Percentiles rank a stretch among this genome's conserved stretches.
phyloP scores from a whole-genome alignment of 352 stramenopile genomes.

The Plasmopara viticola region DNA sequence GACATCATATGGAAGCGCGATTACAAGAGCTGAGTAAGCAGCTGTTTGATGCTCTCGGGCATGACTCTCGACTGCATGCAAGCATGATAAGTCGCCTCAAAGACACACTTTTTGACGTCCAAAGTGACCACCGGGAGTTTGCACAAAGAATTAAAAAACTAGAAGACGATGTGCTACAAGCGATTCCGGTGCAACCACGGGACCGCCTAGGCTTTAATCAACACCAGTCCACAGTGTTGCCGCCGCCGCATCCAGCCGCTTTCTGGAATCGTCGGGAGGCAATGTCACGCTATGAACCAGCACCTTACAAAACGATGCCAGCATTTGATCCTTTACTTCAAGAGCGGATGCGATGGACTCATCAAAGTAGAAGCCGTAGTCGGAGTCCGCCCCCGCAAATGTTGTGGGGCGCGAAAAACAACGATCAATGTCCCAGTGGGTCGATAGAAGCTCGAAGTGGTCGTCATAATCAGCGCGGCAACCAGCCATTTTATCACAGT shows the following conservation, averaged over 20 bases:
- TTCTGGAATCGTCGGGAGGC: conserved; percentile 7
- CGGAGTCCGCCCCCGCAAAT: conserved; percentile 27
- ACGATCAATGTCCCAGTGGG: not conserved
- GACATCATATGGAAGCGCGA: conserved; percentile 24
- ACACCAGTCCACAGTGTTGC: conserved; percentile 3
- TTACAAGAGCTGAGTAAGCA: conserved; percentile 31
- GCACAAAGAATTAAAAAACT: conserved; percentile 21
- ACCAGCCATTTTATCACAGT: no score
- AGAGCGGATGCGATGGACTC: conserved; percentile 16
- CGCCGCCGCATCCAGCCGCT: conserved; percentile 4
- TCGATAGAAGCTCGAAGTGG: conserved; percentile 6
- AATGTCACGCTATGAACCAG: conserved; percentile 24
- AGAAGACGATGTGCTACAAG: conserved; percentile 24
- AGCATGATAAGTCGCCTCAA: conserved; percentile 43
- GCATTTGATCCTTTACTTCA: conserved; percentile 10
- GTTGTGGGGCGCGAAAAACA: no score
- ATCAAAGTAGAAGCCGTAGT: conserved; percentile 15
- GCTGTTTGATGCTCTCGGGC: conserved; percentile 35
- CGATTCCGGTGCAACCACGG: conserved; percentile 7
- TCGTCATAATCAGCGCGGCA: conserved; percentile 2
- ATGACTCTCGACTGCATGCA: conserved; percentile 36
- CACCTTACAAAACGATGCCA: conserved; percentile 8
- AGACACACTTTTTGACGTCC: conserved; percentile 41
- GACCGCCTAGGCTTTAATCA: conserved; percentile 6
- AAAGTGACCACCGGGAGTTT: conserved; percentile 28